Evolutionary conservation across 805 yeast species (phyloP).

Genomic region (Clavispora vitiphila): DNA sequence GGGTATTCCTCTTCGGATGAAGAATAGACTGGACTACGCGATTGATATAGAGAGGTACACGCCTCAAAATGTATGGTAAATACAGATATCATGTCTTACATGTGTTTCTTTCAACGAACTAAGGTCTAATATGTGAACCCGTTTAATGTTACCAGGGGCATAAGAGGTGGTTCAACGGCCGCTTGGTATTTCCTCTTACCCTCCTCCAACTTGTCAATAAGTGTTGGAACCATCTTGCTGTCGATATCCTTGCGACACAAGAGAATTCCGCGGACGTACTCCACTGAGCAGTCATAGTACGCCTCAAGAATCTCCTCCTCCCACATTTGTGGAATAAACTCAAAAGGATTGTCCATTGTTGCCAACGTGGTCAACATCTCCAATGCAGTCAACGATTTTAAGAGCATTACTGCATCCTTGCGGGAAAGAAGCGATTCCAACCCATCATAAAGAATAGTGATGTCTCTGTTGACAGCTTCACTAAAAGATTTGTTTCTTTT

Average conservation of each 20-base stretch:
- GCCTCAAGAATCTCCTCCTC: constrained; percentile 49
- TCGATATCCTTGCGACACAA: constrained; percentile 45
- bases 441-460: constrained; percentile 31
- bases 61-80: background rate
- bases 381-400: constrained; percentile 36
- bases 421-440: constrained; percentile 35
- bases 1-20: constrained; percentile 6
- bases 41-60: background rate
- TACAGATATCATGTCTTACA: too few species aligned
- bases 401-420: constrained; percentile 34
- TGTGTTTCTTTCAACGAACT: too few species aligned
- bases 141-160: constrained; percentile 27
- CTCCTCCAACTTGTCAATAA: constrained; percentile 23
- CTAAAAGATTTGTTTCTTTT: constrained; percentile 35
- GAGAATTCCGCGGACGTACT: constrained; percentile 61
- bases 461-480: constrained; percentile 36
- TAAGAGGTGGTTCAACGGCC: constrained; percentile 30
- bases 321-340: constrained; percentile 46
- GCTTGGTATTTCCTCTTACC: constrained; percentile 29
- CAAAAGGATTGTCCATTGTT: constrained; percentile 32
- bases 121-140: constrained; percentile 22
- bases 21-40: background rate
- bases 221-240: constrained; percentile 20
- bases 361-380: constrained; percentile 37
- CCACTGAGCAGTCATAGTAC: constrained; percentile 75